Evolutionary conservation across 768 basidiomycete species (phyloP).

Genomic region (Bullera alba): DNA sequence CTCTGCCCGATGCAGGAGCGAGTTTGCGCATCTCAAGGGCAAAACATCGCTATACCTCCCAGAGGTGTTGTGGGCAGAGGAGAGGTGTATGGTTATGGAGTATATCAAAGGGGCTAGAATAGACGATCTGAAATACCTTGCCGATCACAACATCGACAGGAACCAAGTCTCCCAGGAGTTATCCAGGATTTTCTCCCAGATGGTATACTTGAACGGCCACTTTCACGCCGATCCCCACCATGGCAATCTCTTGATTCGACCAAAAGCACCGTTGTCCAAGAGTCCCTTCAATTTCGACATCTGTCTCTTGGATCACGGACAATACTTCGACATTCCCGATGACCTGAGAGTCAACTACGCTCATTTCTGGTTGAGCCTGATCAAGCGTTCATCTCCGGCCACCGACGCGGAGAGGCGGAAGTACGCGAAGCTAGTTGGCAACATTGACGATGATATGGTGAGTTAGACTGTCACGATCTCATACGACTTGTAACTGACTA

Average conservation of each 20-base stretch:
- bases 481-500: slow-evolving; percentile 2
- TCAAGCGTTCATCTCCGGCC: slow-evolving; percentile 61
- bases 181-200: slow-evolving; percentile 79
- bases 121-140: slow-evolving; percentile 78
- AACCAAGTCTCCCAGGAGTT: slow-evolving; percentile 90
- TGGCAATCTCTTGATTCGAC: slow-evolving; percentile 86
- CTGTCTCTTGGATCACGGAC: slow-evolving; percentile 81
- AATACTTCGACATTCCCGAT: slow-evolving; percentile 75
- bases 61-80: slow-evolving; percentile 66
- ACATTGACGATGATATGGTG: slow-evolving; percentile 79
- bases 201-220: slow-evolving; percentile 90
- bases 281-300: slow-evolving; percentile 95
- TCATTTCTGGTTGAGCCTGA: slow-evolving; percentile 71
- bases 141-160: slow-evolving; percentile 73
- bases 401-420: slow-evolving; percentile 65
- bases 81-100: slow-evolving; percentile 88
- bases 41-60: slow-evolving; percentile 78
- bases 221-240: slow-evolving; percentile 69
- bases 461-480: slow-evolving; percentile 35
- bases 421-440: slow-evolving; percentile 85
- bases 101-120: slow-evolving; percentile 72
- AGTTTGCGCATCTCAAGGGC: slow-evolving; percentile 60
- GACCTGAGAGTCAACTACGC: slow-evolving; percentile 69
- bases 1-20: slow-evolving; percentile 60
- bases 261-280: slow-evolving; percentile 55